A percentile compares a stretch with the other conserved stretches of the same genome.
Evolutionary conservation across 2,329 filamentous ascomycete genomes (phyloP).

Genomic region (Clarireedia homoeocarpa): DNA sequence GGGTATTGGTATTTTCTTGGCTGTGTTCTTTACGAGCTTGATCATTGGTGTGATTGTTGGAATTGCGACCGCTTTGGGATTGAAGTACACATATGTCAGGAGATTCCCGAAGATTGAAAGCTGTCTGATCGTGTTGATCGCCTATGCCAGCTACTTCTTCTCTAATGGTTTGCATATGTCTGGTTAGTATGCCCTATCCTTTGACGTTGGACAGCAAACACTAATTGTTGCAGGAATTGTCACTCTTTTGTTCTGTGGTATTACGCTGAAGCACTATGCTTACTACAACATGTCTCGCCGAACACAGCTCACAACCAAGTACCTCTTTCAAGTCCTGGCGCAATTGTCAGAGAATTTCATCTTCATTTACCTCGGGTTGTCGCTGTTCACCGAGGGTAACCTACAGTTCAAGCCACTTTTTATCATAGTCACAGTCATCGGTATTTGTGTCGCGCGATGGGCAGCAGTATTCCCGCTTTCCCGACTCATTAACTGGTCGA

Average conservation of each 20-base stretch:
- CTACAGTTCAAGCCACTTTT: slow-evolving; percentile 90
- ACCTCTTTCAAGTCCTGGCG: slow-evolving; percentile 88
- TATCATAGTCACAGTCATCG: slow-evolving; percentile 84
- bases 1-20: slow-evolving; percentile 87
- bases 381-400: slow-evolving; percentile 84
- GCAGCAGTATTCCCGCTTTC: slow-evolving; percentile 92
- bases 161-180: slow-evolving; percentile 94
- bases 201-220: not conserved
- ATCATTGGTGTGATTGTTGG: slow-evolving; percentile 83
- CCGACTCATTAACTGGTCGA: slow-evolving; percentile 83
- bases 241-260: slow-evolving; percentile 92
- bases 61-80: slow-evolving; percentile 73
- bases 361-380: slow-evolving; percentile 95
- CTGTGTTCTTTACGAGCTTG: slow-evolving; percentile 92
- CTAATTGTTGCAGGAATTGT: slow-evolving; percentile 53
- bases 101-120: slow-evolving; percentile 95
- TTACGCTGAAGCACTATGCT: slow-evolving; percentile 96
- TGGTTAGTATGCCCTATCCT: slow-evolving; percentile 49
- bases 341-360: slow-evolving; percentile 99
- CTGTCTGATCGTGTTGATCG: slow-evolving; percentile 85
- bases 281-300: slow-evolving; percentile 99
- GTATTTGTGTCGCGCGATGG: slow-evolving; percentile 88
- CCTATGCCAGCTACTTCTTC: slow-evolving; percentile 96
- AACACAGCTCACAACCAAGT: slow-evolving; percentile 96
- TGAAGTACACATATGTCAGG: slow-evolving; percentile 92